Evolutionary conservation across 1,284 basidiomycete genomes (phyloP).

Genomic region (Caloboletus firmus): DNA sequence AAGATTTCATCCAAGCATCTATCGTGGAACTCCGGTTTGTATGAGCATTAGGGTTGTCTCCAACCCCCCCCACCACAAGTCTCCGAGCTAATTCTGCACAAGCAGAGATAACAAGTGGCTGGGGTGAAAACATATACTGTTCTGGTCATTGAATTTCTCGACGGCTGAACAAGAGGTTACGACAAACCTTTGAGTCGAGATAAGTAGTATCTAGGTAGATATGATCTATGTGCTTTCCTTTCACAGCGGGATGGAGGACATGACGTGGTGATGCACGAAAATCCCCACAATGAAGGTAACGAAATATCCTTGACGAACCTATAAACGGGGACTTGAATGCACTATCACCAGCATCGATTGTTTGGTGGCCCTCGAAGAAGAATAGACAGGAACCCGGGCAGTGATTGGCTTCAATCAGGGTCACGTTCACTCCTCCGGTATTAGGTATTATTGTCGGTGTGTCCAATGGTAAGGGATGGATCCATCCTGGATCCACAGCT

Average conservation of each 20-base stretch:
- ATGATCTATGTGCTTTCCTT: conserved; percentile 78
- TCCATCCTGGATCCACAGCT: conserved; percentile 83
- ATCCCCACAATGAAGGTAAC: conserved; percentile 96
- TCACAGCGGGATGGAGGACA: conserved; percentile 77
- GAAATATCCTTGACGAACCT: conserved; percentile 69
- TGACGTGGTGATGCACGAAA: conserved; percentile 87
- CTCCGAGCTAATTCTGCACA: conserved; percentile 81
- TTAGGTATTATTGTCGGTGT: conserved; percentile 72
- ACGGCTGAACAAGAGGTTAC: background rate
- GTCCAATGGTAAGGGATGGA: conserved; percentile 84
- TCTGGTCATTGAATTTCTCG: background rate
- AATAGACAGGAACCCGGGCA: conserved; percentile 95
- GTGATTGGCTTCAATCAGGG: conserved; percentile 96
- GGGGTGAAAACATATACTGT: conserved; percentile 93
- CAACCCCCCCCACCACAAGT: conserved; percentile 47
- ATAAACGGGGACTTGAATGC: conserved; percentile 68
- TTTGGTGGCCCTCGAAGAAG: conserved; percentile 91
- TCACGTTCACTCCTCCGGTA: conserved; percentile 86
- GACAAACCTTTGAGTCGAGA: conserved; percentile 76
- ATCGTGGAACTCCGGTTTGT: conserved; percentile 36
- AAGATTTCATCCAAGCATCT: conserved; percentile 39
- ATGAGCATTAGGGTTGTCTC: conserved; percentile 25
- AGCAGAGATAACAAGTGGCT: conserved; percentile 88
- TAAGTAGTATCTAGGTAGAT: conserved; percentile 98
- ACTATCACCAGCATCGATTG: conserved; percentile 83